Evolutionary conservation across 2,329 filamentous ascomycete genomes (phyloP), one percentile per base, ranked within the genome.

Genomic region (Annulohypoxylon truncatum): DNA sequence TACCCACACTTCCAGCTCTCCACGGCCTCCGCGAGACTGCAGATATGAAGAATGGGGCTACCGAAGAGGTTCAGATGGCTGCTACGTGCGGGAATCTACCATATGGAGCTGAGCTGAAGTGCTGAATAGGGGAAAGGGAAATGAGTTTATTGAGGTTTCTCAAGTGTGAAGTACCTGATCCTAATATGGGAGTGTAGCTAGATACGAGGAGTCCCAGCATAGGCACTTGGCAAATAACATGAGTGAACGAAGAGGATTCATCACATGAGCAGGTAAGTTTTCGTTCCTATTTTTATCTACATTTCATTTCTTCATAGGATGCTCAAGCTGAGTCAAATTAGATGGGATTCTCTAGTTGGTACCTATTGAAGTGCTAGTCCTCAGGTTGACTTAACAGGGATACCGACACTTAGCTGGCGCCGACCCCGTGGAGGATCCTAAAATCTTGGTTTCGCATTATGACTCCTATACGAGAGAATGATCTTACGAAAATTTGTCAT

Each of bases 391-490:
- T 31, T 13, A 38, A 40, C 48, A 38, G 42, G 54, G 54, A 47
- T 58, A 46, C 28, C 31, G 54, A 58, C 20, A 24, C 44, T 50
- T 58, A 12, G 31, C n/a, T 8, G 31, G 22, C 5, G 33, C n/a
- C 20, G 22, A 26, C 26, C 28, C 20, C 20, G 44, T 50, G 55
- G 46, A 31, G 33, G 44, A 33, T n/a, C 42, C 31, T 42, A 22
- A n/a, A 42, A 8, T 42, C 10, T 42, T 22, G 42, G 31, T 50
- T 26, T 57, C 13, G 12, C 18, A 28, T 18, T 15, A 35, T 22
- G 26, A 26, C 18, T 46, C 26, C 15, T 13, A 47, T 8, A 5
- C 13, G 18, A 47, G 28, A 28, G 13, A 9, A 9, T n/a, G 18
- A 20, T 47, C 28, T 47, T 8, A 13, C 53, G 12, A 3, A 20